Conservation (phyloP, 768 basidiomycete species). For the Naganishia friedmannii region DNA sequence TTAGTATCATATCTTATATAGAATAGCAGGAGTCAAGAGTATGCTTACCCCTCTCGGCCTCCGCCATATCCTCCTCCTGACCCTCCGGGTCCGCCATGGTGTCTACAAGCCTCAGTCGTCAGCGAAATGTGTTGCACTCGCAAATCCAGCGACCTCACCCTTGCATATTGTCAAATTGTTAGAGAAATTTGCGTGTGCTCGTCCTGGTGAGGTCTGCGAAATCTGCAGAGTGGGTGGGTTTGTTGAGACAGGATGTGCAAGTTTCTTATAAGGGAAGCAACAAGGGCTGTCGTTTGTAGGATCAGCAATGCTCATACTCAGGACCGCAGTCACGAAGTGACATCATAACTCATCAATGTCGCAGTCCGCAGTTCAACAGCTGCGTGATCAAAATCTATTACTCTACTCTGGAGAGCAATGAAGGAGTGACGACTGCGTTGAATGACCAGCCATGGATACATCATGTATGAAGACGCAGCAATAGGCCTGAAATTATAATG, state of each 20-base stretch:
- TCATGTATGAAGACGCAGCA: neutral
- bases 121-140: neutral
- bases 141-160: neutral
- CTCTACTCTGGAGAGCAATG: too few relatives aligned
- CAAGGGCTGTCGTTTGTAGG: neutral
- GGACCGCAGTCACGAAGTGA: neutral
- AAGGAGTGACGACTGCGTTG: too few relatives aligned
- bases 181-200: neutral
- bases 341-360: neutral
- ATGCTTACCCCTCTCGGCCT: neutral
- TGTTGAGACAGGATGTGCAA: neutral
- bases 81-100: neutral
- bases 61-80: neutral
- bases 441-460: neutral
- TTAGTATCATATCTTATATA: too few relatives aligned
- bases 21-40: too few relatives aligned
- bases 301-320: neutral
- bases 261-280: neutral
- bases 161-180: neutral
- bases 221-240: neutral
- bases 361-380: neutral
- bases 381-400: neutral
- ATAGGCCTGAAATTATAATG: neutral
- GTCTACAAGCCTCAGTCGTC: neutral
- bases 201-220: neutral